Percentiles rank a stretch among this genome's conserved stretches.
These are phyloP conservation scores for Gracilaria caudata DNA, from an alignment of 23 red algal genomes.

Conservation along the genomic window DNA sequence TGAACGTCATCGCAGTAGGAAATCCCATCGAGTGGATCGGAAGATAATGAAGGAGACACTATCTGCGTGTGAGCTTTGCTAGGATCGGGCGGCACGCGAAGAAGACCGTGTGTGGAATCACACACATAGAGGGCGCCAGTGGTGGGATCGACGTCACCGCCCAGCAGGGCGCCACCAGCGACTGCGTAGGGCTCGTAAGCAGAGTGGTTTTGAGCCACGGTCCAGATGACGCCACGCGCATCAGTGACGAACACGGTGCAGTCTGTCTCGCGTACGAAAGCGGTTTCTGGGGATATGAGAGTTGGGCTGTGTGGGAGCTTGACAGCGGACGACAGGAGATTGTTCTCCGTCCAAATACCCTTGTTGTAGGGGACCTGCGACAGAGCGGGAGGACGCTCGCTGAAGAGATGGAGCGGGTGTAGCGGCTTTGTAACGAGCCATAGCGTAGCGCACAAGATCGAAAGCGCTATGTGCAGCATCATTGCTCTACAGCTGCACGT, in stretches of 20 bases:
- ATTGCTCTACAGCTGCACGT: too few species aligned
- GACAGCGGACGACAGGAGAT: not conserved
- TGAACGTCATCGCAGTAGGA: constrained; percentile 28
- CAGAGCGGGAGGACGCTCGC: not conserved
- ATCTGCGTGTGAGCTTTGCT: not conserved
- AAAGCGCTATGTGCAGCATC: not conserved
- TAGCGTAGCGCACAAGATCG: not conserved
- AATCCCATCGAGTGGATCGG: constrained; percentile 12
- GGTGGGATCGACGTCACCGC: not conserved
- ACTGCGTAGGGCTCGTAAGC: not conserved
- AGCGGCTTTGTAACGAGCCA: not conserved
- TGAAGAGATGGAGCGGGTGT: constrained; percentile 5
- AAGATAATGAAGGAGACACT: not conserved
- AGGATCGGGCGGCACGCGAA: constrained; percentile 19
- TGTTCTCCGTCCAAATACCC: constrained; percentile 2
- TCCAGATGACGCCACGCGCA: constrained; percentile 13
- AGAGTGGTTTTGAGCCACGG: constrained; percentile 12
- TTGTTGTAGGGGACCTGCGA: not conserved
- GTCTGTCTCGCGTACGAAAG: constrained; percentile 12
- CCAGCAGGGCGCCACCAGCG: constrained; percentile 7
- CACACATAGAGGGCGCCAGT: constrained; percentile 28
- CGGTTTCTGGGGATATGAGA: constrained; percentile 1
- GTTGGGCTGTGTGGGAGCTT: not conserved
- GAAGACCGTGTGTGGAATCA: constrained; percentile 19
- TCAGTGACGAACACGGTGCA: constrained; percentile 25